Conservation (phyloP, 1,139 yeast species). For the Tardiomyces blankii region DNA sequence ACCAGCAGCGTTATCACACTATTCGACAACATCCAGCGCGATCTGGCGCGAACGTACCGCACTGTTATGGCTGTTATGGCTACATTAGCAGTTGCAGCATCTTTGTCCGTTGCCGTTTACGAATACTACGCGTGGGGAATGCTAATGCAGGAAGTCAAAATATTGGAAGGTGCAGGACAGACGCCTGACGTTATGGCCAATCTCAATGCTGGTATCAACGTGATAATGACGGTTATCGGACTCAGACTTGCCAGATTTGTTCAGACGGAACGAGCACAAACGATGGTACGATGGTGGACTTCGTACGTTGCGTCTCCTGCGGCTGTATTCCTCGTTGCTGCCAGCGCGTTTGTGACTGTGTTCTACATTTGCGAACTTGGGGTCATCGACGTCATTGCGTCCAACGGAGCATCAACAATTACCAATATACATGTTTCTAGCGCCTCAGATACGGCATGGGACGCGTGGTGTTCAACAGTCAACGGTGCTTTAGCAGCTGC, state of each 20-base stretch:
- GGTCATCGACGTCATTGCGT: background rate
- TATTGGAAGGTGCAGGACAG: background rate
- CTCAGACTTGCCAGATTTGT: background rate
- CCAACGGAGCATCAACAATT: too few species aligned
- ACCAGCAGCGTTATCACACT: background rate
- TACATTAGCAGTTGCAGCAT: background rate
- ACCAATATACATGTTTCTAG: too few species aligned
- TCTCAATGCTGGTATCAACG: background rate
- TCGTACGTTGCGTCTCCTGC: conserved; percentile 3
- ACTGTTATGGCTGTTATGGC: background rate
- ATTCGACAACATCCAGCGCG: too few species aligned
- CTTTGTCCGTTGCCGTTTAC: background rate
- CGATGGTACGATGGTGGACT: background rate
- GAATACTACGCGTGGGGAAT: background rate
- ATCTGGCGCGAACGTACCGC: background rate
- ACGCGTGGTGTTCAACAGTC: background rate
- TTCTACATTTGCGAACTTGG: background rate
- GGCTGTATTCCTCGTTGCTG: conserved; percentile 2
- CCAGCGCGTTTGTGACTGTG: background rate
- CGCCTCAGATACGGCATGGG: too few species aligned
- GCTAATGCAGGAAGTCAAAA: background rate
- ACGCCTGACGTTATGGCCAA: background rate
- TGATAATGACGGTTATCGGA: background rate
- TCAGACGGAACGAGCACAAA: background rate
- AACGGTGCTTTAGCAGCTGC: background rate